Evolutionary conservation across 495 filamentous ascomycete genomes (phyloP), one percentile per base, ranked within the genome.

Genomic region (Aspergillus funiculosus): DNA sequence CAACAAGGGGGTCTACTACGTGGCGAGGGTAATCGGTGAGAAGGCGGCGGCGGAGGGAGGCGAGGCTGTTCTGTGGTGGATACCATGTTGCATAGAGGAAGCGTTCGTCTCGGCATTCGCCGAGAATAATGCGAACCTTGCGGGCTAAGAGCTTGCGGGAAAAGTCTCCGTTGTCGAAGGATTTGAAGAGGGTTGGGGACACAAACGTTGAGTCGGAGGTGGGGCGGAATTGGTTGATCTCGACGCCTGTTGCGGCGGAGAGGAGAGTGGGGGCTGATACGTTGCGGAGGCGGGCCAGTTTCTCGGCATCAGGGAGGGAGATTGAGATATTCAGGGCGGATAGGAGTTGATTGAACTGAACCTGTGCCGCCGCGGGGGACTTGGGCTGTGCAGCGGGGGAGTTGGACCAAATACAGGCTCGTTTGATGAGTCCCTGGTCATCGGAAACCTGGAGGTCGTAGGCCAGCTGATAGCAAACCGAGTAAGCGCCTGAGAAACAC

Each of bases 401-500:
- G 52, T 80, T 80, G 15, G 75, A 78, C 52, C 67, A 73, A 62
- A 79, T 76, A 26, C 73, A 64, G n/a, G 59, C 68, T 43, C 71
- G 62, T 24, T 63, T 68, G 43, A 80, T 62, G 45, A 78, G 59
- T 22, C 56, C 44, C 19, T 68, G 39, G 6, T 59, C 41, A 21
- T 57, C 58, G 0, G 72, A 65, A 28, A 73, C 62, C 27, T 62
- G 64, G 24, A 80, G 58, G 43, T 81, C 78, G 56, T 78, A 73
- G 24, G 74, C 67, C 3, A 81, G 55, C 61, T 80, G 78, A 46
- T 79, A 67, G 55, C 80, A 72, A 51, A 74, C 75, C 32, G 80
- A 82, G 58, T 84, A 82, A 22, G 79, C 76, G 19, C 83, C 84
- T 69, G 7, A n/a, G n/a, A n/a, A n/a, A n/a, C n/a, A n/a, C n/a